Base-by-base conservation (phyloP, 1,284 basidiomycete genomes). In the Microbotryum silenes-acaulis region DNA sequence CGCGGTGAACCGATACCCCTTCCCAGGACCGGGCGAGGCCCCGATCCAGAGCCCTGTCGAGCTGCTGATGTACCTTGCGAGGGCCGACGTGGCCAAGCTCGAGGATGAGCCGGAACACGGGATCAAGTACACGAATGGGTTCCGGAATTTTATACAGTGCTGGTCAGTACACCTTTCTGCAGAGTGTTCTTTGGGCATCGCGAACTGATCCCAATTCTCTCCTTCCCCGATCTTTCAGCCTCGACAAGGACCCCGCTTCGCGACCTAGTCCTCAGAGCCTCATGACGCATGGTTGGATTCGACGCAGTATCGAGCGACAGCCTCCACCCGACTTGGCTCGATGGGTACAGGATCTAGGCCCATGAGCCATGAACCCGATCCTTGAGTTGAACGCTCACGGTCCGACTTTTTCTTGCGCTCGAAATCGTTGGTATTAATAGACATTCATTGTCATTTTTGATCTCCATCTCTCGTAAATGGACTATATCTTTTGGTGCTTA, bases 1-100 rank as follows among this genome's bases (percentile, higher is more conserved):
- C 25, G 89, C 93, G 1, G 86, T 91, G 75, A 93, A 97, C 73
- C 85, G 88, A 20, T 97, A 94, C 80, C 96, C 96, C 1, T 97
- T 97, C 79, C 90, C 93, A 2, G 64, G n/a, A 0, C 86, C 84
- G 52, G 79, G 80, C 21, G 80, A 81, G 61, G 74, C 76, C 6
- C 78, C 79, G 20, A 70, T 79, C 71, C 81, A 91, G 49, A 87
- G 89, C 5, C 86, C 91, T 18, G 93, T 98, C 74, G 94, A 98
- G 73, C 79, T 98, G 55, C 84, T 98, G 77, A 87, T 89, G 76
- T 87, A 92, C 73, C 93, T 97, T 70, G 37, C 37, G 14, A 42
- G 37, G 88, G 45, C 91, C 25, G 83, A 85, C 59, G 79, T 94
- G 84, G 89, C 89, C 57, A 88, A 91, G 27, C 85, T 74, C 77